Percentiles rank a stretch among this genome's conserved stretches.
phyloP scores from a whole-genome alignment of 306 rosid species.

The Quercus wislizeni region DNA sequence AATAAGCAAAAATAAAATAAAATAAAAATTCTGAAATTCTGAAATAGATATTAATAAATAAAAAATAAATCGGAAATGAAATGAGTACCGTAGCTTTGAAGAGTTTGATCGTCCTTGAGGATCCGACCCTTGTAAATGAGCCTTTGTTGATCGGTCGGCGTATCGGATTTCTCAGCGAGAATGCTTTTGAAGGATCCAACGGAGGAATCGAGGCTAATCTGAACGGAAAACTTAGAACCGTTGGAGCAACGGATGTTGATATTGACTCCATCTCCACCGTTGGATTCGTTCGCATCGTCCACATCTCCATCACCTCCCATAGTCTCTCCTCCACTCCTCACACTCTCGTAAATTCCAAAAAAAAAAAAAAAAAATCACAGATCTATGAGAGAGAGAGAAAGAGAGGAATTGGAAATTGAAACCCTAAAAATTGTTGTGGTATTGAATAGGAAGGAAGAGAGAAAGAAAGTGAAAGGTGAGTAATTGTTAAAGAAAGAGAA shows the following conservation, averaged over 20 bases:
- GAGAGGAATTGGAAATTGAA: slow-evolving; percentile 15
- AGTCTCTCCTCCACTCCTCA: slow-evolving; percentile 20
- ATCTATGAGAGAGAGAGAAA: neutral
- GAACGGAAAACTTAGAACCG: slow-evolving; percentile 67
- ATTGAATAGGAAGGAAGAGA: slow-evolving; percentile 1
- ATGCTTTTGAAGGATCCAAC: slow-evolving; percentile 57
- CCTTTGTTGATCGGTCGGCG: slow-evolving; percentile 68
- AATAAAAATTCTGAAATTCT: neutral
- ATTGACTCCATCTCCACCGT: slow-evolving; percentile 35
- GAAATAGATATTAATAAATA: neutral
- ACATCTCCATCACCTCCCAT: slow-evolving; percentile 62
- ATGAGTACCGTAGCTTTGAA: slow-evolving; percentile 63
- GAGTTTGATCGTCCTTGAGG: slow-evolving; percentile 75
- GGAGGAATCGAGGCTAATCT: slow-evolving; percentile 46
- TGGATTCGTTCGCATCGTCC: slow-evolving; percentile 33
- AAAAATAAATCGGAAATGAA: neutral
- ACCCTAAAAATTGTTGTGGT: slow-evolving; percentile 22
- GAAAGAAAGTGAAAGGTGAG: neutral
- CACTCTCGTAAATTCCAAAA: neutral
- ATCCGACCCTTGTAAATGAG: slow-evolving; percentile 91
- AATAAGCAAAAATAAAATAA: too few species aligned
- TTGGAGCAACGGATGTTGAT: slow-evolving; percentile 71
- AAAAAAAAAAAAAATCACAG: neutral
- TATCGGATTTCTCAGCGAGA: slow-evolving; percentile 50
- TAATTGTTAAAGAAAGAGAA: neutral